phyloP scores from a whole-genome alignment of 1,284 basidiomycete genomes.

The Ganoderma lucidum region DNA sequence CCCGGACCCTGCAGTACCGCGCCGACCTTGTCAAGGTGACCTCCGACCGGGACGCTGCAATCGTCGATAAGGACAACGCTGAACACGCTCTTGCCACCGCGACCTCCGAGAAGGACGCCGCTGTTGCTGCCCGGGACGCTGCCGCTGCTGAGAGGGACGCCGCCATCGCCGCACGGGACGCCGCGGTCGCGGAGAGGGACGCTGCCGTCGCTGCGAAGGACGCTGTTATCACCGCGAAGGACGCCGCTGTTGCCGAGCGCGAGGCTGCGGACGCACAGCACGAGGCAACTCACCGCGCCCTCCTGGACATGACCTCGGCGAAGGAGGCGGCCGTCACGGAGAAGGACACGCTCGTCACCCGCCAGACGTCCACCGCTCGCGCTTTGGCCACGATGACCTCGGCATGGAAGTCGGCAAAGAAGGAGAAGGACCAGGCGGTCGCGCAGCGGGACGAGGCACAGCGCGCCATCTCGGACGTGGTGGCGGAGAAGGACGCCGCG shows the following conservation, averaged over 20 bases:
- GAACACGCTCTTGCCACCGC: background rate
- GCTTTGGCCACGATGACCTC: slow-evolving; percentile 3
- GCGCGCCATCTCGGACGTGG: background rate
- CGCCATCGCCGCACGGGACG: background rate
- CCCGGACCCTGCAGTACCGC: slow-evolving; percentile 1
- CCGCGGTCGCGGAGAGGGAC: background rate
- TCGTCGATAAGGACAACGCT: background rate
- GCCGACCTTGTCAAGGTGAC: background rate
- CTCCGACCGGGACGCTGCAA: background rate
- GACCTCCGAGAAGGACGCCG: background rate
- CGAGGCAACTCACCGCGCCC: background rate
- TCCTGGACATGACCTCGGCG: background rate
- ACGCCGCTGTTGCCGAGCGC: background rate
- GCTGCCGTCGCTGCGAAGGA: background rate
- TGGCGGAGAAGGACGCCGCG: background rate
- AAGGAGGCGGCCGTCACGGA: background rate
- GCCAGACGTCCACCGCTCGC: background rate
- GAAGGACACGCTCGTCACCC: background rate
- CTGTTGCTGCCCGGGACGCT: background rate
- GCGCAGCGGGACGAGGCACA: slow-evolving; percentile 2
- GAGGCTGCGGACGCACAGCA: background rate
- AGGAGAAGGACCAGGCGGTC: background rate
- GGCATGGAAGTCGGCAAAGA: background rate
- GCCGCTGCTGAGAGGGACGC: background rate
- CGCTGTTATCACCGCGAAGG: background rate